These are phyloP conservation scores for Zymoseptoria pseudotritici DNA, from an alignment of 2,329 filamentous ascomycete species.

Conservation along the genomic window DNA sequence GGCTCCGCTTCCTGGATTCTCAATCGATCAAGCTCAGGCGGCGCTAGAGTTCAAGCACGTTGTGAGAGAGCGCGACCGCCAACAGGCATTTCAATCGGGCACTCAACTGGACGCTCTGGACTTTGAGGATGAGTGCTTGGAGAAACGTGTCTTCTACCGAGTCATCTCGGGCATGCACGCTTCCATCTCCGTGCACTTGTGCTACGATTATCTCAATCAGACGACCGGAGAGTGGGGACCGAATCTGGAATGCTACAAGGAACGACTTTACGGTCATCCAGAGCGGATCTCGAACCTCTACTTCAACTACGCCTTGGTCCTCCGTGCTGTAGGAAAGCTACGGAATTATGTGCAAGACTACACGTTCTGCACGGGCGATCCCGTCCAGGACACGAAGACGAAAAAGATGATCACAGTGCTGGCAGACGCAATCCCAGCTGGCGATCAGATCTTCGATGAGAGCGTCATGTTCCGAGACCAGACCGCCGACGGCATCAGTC, in stretches of 20 bases:
- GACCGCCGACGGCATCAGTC: slow-evolving; percentile 49
- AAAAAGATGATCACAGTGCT: slow-evolving; percentile 75
- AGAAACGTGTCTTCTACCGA: slow-evolving; percentile 97
- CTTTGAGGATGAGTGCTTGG: slow-evolving; percentile 83
- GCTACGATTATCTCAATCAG: slow-evolving; percentile 93
- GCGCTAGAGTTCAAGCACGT: slow-evolving; percentile 55
- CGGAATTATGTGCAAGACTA: slow-evolving; percentile 74
- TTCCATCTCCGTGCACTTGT: slow-evolving; percentile 91
- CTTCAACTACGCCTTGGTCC: slow-evolving; percentile 97
- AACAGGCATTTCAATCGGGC: slow-evolving; percentile 45
- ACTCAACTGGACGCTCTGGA: slow-evolving; percentile 57
- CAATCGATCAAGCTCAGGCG: slow-evolving; percentile 44
- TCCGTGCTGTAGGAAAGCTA: slow-evolving; percentile 84
- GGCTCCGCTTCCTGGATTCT: slow-evolving; percentile 30
- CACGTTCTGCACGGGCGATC: slow-evolving; percentile 86
- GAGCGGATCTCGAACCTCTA: slow-evolving; percentile 96
- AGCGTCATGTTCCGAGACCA: slow-evolving; percentile 75
- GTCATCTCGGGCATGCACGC: slow-evolving; percentile 97
- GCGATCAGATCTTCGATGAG: slow-evolving; percentile 81
- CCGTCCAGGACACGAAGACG: slow-evolving; percentile 67
- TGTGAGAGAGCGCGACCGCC: slow-evolving; percentile 53
- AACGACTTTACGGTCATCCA: slow-evolving; percentile 73
- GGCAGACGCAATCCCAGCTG: slow-evolving; percentile 59
- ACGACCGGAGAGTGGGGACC: slow-evolving; percentile 88
- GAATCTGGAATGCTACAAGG: slow-evolving; percentile 81